A percentile compares a stretch with the other conserved stretches of the same genome.
phyloP scores from a whole-genome alignment of 2,329 filamentous ascomycete genomes.

The Colletotrichum sp. region DNA sequence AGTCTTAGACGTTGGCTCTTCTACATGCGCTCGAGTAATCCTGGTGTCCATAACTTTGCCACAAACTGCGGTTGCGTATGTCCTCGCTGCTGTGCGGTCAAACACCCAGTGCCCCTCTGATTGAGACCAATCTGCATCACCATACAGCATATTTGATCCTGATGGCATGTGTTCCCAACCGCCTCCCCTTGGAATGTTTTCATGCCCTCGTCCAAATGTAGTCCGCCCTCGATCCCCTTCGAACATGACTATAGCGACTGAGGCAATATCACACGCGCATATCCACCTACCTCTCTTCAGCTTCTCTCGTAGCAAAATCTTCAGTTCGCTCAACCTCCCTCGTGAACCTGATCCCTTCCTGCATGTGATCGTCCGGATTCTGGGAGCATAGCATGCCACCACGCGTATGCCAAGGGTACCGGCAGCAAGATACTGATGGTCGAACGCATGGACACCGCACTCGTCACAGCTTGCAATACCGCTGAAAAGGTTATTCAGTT shows the following conservation, averaged over 20 bases:
- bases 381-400: neutral
- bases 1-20: neutral
- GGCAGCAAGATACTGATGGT: neutral
- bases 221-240: neutral
- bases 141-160: neutral
- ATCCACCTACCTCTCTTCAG: neutral
- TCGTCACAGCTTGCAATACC: neutral
- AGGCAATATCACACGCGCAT: neutral
- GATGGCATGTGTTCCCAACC: neutral
- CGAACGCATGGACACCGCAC: neutral
- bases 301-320: neutral
- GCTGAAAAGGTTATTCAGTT: neutral
- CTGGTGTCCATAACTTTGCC: neutral
- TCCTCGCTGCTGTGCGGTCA: neutral
- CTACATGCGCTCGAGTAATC: neutral
- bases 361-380: neutral
- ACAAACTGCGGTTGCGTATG: neutral
- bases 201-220: neutral
- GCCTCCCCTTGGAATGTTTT: neutral
- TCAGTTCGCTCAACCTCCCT: neutral
- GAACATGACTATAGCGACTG: neutral
- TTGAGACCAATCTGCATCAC: neutral
- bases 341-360: neutral
- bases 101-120: neutral
- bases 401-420: neutral